These are phyloP conservation scores for Cenchrus americanus DNA, from an alignment of 176 grass and related monocot genomes.

Conservation along the genomic window DNA sequence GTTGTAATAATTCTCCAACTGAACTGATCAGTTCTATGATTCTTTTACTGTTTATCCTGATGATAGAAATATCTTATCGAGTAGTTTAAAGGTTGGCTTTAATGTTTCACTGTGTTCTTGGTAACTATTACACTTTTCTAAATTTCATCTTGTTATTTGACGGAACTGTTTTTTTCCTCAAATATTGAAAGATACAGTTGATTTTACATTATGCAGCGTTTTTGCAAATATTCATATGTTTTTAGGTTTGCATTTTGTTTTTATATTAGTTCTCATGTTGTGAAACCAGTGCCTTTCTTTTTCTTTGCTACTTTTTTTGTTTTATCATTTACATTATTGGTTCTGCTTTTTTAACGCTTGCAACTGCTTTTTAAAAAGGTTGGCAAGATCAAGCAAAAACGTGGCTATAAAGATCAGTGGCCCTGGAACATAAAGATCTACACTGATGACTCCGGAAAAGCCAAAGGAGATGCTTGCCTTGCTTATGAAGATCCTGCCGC, in stretches of 20 bases:
- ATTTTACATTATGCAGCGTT: background rate
- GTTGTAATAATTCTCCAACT: background rate
- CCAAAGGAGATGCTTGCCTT: conserved; percentile 94
- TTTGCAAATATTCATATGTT: background rate
- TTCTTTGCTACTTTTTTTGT: background rate
- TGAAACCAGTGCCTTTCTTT: background rate
- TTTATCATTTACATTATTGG: background rate
- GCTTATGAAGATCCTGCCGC: conserved; percentile 99
- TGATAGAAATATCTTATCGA: background rate
- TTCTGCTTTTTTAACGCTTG: conserved; percentile 31
- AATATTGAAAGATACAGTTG: background rate
- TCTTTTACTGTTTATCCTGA: background rate
- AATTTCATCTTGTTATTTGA: background rate
- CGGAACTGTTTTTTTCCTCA: background rate
- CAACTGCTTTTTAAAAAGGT: conserved; percentile 55
- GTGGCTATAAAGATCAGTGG: conserved; percentile 98
- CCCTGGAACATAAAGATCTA: conserved; percentile 99
- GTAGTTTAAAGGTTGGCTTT: conserved; percentile 15
- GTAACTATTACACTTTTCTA: background rate
- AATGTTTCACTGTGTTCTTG: background rate
- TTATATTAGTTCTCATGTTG: background rate
- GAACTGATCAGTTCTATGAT: conserved; percentile 20
- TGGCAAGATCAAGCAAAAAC: conserved; percentile 98
- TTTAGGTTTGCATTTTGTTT: background rate
- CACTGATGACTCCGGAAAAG: conserved; percentile 88